These are phyloP conservation scores for Lentinula novae-zelandiae DNA, from an alignment of 1,284 basidiomycete species.

Conservation along the genomic window DNA sequence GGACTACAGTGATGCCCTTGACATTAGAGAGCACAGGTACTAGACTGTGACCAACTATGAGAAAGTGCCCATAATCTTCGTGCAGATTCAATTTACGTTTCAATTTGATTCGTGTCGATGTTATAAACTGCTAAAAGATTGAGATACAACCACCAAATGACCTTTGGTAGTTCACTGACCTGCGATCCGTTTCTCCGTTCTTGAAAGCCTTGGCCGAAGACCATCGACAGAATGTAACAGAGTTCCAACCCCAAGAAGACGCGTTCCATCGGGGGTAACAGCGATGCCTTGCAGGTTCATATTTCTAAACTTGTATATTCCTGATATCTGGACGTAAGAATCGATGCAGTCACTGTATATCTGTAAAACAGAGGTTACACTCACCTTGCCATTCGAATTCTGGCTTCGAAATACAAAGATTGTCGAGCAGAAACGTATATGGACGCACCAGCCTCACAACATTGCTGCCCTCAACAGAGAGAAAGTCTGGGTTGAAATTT, in stretches of 20 bases:
- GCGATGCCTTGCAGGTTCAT: conserved; percentile 73
- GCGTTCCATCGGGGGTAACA: conserved; percentile 61
- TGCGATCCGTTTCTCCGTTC: conserved; percentile 73
- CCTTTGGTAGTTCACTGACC: conserved; percentile 37
- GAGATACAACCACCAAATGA: conserved; percentile 2
- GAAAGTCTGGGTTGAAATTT: conserved; percentile 35
- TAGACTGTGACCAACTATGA: conserved; percentile 13
- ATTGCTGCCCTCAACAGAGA: conserved; percentile 46
- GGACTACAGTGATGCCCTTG: conserved; percentile 65
- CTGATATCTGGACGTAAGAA: conserved; percentile 38
- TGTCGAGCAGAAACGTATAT: not conserved
- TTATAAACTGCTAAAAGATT: conserved; percentile 56
- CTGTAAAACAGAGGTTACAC: conserved; percentile 4
- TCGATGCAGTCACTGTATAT: not conserved
- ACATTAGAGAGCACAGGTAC: conserved; percentile 79
- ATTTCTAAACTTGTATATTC: conserved; percentile 58
- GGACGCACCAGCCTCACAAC: conserved; percentile 35
- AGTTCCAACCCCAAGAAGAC: conserved; percentile 71
- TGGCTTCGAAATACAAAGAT: conserved; percentile 19
- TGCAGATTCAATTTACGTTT: conserved; percentile 48
- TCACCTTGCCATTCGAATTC: conserved; percentile 49
- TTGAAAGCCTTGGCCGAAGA: conserved; percentile 68
- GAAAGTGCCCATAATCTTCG: not conserved
- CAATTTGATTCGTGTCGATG: conserved; percentile 55
- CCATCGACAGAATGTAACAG: conserved; percentile 57